phyloP scores from a whole-genome alignment of 2,329 filamentous ascomycete genomes.

The Alternaria ethzedia region DNA sequence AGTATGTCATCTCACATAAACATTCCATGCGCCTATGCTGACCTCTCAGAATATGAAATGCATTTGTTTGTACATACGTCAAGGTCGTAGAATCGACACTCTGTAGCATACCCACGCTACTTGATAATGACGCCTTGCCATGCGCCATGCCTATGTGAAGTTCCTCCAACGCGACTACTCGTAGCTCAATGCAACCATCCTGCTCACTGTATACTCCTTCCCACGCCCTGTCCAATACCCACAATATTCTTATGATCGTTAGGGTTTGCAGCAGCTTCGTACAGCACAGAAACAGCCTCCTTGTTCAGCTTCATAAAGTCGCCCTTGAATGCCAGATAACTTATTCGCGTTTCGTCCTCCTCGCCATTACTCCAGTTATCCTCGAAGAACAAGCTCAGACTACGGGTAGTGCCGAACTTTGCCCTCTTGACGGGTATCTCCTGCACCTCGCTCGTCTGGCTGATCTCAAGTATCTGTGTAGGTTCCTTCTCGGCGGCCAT shows the following conservation, averaged over 20 bases:
- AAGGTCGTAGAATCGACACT: not conserved
- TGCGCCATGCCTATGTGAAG: not conserved
- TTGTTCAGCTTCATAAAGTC: constrained; percentile 88
- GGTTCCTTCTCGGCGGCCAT: constrained; percentile 72
- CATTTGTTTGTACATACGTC: not conserved
- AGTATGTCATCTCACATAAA: constrained; percentile 23
- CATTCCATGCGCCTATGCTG: constrained; percentile 10
- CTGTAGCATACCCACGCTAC: not conserved
- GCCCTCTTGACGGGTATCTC: constrained; percentile 89
- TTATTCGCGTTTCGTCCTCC: constrained; percentile 78
- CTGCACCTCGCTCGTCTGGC: constrained; percentile 80
- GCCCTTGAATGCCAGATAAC: constrained; percentile 90
- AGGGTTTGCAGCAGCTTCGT: constrained; percentile 93
- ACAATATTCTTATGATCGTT: constrained; percentile 72
- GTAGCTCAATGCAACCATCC: not conserved
- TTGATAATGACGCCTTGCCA: not conserved
- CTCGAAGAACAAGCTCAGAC: constrained; percentile 83
- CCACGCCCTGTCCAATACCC: constrained; percentile 47
- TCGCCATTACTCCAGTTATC: constrained; percentile 83
- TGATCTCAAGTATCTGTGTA: constrained; percentile 78
- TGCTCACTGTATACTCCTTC: constrained; percentile 42
- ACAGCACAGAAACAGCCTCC: constrained; percentile 84
- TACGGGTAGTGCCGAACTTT: constrained; percentile 84
- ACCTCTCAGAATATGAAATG: constrained; percentile 17
- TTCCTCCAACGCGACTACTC: not conserved